Percentiles rank a stretch among this genome's conserved stretches.
Conservation (phyloP, 2,329 filamentous ascomycete genomes). For the Plenodomus biglobosus region DNA sequence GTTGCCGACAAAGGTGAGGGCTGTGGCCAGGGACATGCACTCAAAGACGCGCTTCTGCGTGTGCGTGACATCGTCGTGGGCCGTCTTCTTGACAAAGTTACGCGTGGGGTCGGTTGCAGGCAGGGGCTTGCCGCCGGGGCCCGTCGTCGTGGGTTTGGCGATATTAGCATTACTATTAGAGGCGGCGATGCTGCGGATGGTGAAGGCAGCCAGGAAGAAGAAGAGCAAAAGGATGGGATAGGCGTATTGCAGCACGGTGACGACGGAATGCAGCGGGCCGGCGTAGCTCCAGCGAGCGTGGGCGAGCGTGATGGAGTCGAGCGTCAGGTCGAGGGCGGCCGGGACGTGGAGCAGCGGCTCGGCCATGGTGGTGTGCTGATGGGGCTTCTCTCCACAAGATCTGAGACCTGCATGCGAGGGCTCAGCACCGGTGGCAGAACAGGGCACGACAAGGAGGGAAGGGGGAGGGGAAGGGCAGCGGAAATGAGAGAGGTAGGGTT, state of each 20-base stretch:
- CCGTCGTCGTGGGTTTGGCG: conserved; percentile 57
- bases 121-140: conserved; percentile 87
- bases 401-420: conserved; percentile 10
- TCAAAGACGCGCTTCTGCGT: conserved; percentile 72
- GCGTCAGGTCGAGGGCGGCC: conserved; percentile 1
- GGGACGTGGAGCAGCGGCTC: conserved; percentile 13
- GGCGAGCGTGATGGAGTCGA: background rate
- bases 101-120: conserved; percentile 61
- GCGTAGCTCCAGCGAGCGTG: conserved; percentile 22
- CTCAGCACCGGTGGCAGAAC: conserved; percentile 13
- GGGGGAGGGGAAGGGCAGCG: background rate
- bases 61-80: conserved; percentile 62
- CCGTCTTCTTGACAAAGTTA: conserved; percentile 50
- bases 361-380: conserved; percentile 17
- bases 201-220: conserved; percentile 65
- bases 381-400: conserved; percentile 12
- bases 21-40: conserved; percentile 69
- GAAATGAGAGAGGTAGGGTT: too few relatives aligned
- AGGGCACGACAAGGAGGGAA: conserved; percentile 5
- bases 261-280: conserved; percentile 16
- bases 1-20: conserved; percentile 75
- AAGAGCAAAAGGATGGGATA: conserved; percentile 66
- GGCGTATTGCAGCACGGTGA: conserved; percentile 54
- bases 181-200: conserved; percentile 61
- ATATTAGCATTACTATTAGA: conserved; percentile 50